A percentile compares a stretch with the other conserved stretches of the same genome.
These are phyloP conservation scores for Malassezia obtusa DNA, from an alignment of 1,284 basidiomycete genomes.

Conservation along the genomic window DNA sequence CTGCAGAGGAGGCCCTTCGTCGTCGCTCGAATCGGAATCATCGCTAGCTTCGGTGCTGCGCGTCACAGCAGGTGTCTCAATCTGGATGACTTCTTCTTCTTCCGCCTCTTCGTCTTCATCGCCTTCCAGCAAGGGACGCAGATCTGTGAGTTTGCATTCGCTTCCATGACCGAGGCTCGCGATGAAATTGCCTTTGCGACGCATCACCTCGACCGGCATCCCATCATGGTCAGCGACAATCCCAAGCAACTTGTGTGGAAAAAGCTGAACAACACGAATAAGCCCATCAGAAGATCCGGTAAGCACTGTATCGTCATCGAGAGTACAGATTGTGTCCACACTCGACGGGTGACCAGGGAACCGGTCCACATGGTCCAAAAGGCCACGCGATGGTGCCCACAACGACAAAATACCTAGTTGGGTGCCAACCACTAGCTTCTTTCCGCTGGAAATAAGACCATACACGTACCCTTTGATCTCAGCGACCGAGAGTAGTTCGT, in stretches of 20 bases:
- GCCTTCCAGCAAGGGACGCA: constrained; percentile 56
- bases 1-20: background rate
- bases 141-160: constrained; percentile 69
- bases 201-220: constrained; percentile 78
- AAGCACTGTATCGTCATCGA: constrained; percentile 61
- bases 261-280: constrained; percentile 74
- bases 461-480: constrained; percentile 63
- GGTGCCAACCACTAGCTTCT: constrained; percentile 78
- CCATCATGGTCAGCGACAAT: constrained; percentile 75
- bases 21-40: background rate
- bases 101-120: constrained; percentile 23
- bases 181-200: constrained; percentile 63
- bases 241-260: constrained; percentile 80
- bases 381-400: constrained; percentile 75
- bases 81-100: constrained; percentile 7
- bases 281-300: constrained; percentile 90
- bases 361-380: constrained; percentile 85
- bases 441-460: constrained; percentile 53
- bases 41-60: constrained; percentile 8
- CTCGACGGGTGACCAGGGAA: constrained; percentile 69
- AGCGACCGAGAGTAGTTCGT: constrained; percentile 76
- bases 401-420: constrained; percentile 82
- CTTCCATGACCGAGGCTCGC: constrained; percentile 92
- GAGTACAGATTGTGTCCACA: constrained; percentile 58
- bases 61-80: background rate